Conservation (phyloP, 2,329 filamentous ascomycete species). For the Paracamarosporium sp. region DNA sequence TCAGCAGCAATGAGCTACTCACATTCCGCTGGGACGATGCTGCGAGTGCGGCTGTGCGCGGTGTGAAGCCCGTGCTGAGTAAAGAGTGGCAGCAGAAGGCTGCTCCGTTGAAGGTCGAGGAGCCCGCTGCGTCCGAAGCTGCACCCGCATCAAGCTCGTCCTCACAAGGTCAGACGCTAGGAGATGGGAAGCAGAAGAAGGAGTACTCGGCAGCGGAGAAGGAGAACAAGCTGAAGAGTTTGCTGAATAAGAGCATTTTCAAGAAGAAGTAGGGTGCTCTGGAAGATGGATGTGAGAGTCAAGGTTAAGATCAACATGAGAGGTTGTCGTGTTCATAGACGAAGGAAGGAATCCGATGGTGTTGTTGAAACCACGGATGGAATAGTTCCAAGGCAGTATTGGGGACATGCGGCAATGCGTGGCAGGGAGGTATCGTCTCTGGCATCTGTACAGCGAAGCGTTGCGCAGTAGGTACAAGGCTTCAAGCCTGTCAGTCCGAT, state of each 20-base stretch:
- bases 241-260: constrained; percentile 44
- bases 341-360: no score
- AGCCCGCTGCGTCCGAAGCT: constrained; percentile 38
- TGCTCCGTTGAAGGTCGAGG: constrained; percentile 70
- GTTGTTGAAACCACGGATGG: no score
- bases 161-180: neutral
- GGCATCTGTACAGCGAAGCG: neutral
- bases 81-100: constrained; percentile 66
- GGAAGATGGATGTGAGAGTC: neutral
- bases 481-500: neutral
- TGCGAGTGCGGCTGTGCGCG: constrained; percentile 64
- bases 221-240: constrained; percentile 49
- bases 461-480: neutral
- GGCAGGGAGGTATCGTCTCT: neutral
- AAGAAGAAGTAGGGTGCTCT: constrained; percentile 29
- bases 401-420: neutral
- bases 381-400: no score
- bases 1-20: constrained; percentile 74
- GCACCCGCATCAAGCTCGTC: neutral
- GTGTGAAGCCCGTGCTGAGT: constrained; percentile 64
- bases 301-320: neutral
- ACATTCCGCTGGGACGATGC: constrained; percentile 76
- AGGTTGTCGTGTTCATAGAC: neutral
- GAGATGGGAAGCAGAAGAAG: constrained; percentile 40
- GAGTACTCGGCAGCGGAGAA: constrained; percentile 42